Conservation (phyloP, 768 basidiomycete genomes). For the Tylopilus cervinicoccineus region DNA sequence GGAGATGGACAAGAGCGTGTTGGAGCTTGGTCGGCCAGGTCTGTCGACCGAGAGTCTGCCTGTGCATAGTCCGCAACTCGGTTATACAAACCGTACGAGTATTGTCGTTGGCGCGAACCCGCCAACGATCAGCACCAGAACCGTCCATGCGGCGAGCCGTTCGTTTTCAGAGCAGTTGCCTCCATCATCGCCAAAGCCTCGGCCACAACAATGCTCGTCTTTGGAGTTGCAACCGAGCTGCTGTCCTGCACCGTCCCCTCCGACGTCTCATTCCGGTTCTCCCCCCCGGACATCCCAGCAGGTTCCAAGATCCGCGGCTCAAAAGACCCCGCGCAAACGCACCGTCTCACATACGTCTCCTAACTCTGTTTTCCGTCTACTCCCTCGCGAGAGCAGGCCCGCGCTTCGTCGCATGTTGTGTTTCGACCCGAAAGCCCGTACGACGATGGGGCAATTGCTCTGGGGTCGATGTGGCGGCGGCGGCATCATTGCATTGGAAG, state of each 20-base stretch:
- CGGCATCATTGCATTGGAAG: constrained; percentile 50
- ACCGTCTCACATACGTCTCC: constrained; percentile 25
- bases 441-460: constrained; percentile 89
- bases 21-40: constrained; percentile 70
- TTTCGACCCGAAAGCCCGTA: constrained; percentile 83
- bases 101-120: background rate
- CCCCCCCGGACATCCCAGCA: background rate
- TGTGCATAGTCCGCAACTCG: constrained; percentile 1
- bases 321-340: constrained; percentile 33
- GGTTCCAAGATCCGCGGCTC: constrained; percentile 42
- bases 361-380: constrained; percentile 93
- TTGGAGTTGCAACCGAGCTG: constrained; percentile 20
- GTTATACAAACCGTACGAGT: background rate
- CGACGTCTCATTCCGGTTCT: constrained; percentile 12
- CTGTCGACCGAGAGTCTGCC: constrained; percentile 72
- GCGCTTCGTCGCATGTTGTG: constrained; percentile 92
- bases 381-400: constrained; percentile 89
- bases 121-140: constrained; percentile 2
- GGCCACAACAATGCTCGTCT: constrained; percentile 9
- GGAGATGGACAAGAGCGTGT: constrained; percentile 72
- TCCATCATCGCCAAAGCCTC: constrained; percentile 5
- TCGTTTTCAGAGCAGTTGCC: constrained; percentile 3
- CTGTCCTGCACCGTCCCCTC: constrained; percentile 25
- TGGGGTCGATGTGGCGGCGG: constrained; percentile 73
- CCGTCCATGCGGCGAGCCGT: background rate